Evolutionary conservation across 805 yeast genomes (phyloP).

Genomic region (Crinitomyces ghanaensis): DNA sequence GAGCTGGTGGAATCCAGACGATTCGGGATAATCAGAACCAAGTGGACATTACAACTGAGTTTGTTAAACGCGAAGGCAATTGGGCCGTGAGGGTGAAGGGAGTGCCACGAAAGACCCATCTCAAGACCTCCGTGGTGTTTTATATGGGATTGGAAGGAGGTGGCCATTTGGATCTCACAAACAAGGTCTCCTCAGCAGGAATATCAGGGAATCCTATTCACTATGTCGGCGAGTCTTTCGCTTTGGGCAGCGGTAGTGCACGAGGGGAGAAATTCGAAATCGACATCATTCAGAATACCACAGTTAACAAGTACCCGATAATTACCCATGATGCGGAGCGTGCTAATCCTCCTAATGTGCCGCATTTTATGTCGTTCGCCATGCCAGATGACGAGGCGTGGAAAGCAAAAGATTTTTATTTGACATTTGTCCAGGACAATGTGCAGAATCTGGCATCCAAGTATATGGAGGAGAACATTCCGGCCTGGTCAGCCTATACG

Average conservation of each 20-base stretch:
- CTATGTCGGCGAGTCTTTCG: conserved; percentile 25
- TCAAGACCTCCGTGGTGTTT: conserved; percentile 55
- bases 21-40: conserved; percentile 57
- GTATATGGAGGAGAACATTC: conserved; percentile 27
- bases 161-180: conserved; percentile 24
- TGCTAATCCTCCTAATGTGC: conserved; percentile 24
- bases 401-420: conserved; percentile 68
- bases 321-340: conserved; percentile 34
- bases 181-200: conserved; percentile 18
- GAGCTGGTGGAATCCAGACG: conserved; percentile 73
- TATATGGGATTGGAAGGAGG: conserved; percentile 70
- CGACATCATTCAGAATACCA: conserved; percentile 45
- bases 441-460: conserved; percentile 35
- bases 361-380: conserved; percentile 56
- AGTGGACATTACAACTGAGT: conserved; percentile 54
- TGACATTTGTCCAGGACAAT: conserved; percentile 59
- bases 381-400: conserved; percentile 66
- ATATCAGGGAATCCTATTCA: no score
- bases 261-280: conserved; percentile 60
- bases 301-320: conserved; percentile 29
- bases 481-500: conserved; percentile 35
- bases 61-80: conserved; percentile 58
- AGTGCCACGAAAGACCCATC: conserved; percentile 35
- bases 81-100: conserved; percentile 78
- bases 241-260: conserved; percentile 41